Evolutionary conservation across 805 yeast species (phyloP), one percentile per base, ranked within the genome.

Genomic region (Torulaspora franciscae): DNA sequence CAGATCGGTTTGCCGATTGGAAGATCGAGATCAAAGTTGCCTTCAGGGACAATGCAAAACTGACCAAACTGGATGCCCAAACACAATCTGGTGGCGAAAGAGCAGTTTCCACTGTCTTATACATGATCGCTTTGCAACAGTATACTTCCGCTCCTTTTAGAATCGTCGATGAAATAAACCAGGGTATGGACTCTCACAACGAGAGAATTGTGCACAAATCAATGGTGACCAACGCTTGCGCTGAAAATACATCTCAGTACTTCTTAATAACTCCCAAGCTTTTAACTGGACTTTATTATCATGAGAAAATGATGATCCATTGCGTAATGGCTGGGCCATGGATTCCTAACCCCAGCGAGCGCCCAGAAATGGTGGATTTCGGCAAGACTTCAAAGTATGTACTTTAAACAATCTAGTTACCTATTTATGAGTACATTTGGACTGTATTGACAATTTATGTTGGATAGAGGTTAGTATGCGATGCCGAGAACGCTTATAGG

Each of bases 31-130:
- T 95, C 35, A 62, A 80, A 62, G 98, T 93, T 7, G 81, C 87
- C 50, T 93, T 93, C 63, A 75, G 99, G 58, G 88, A 84, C 52
- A 77, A 74, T 38, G 80, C 89, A 11, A 80, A 74, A n/a, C 63
- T 85, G 47, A 80, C 81, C 50, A 76, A 77, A 14, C 71, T 93
- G 39, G 90, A 87, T 57, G 79, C 87, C n/a, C 88, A 84, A 46
- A 79, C 91, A 2, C 99, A 93, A 62, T 87, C 96, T 1, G 99
- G 99, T 45, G 99, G 99, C 40, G 99, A 93, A 65, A 78, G 96
- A 58, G 95, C 98, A 1, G 96, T 93, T 0, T 83, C 97, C 0
- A 93, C 98, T 0, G 91, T 91, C 2, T 77, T 90, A 42, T 93
- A 85, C 61, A 76, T 93, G 59, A 85, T 93, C 73, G 82, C 98